Percentiles rank a stretch among this genome's conserved stretches.
Conservation (phyloP, 2,329 filamentous ascomycete genomes). For the Alternaria alternata region DNA sequence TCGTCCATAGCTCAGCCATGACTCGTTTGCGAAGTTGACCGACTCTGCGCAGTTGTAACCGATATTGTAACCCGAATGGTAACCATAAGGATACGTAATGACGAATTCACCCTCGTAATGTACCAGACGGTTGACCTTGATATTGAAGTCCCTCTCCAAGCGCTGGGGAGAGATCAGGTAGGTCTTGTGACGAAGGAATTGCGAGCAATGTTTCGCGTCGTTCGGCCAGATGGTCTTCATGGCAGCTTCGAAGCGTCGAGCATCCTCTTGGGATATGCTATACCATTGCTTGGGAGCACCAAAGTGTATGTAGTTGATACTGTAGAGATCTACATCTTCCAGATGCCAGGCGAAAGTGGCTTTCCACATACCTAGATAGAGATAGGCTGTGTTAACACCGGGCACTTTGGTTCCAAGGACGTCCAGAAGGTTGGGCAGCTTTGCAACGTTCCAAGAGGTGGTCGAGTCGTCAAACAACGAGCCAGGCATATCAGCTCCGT, state of each 20-base stretch:
- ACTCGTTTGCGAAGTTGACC: conserved; percentile 95
- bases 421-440: conserved; percentile 90
- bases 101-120: conserved; percentile 98
- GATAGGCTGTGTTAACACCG: conserved; percentile 96
- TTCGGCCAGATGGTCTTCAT: conserved; percentile 97
- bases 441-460: conserved; percentile 91
- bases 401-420: conserved; percentile 95
- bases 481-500: conserved; percentile 95
- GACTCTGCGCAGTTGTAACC: conserved; percentile 99
- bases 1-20: conserved; percentile 93
- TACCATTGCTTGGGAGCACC: conserved; percentile 99
- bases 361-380: conserved; percentile 99
- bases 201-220: conserved; percentile 93
- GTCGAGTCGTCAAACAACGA: conserved; percentile 90
- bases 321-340: conserved; percentile 98
- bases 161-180: conserved; percentile 94
- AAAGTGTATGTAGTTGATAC: conserved; percentile 99
- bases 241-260: conserved; percentile 87
- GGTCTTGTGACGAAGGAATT: conserved; percentile 96
- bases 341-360: conserved; percentile 99
- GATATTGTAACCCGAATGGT: conserved; percentile 96
- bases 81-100: conserved; percentile 97
- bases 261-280: conserved; percentile 95
- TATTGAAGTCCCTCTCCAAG: conserved; percentile 86
- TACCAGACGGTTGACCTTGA: conserved; percentile 94